Percentiles rank a stretch among this genome's conserved stretches.
These are phyloP conservation scores for Globisporangium irregulare DNA, from an alignment of 352 stramenopile genomes.

Conservation along the genomic window DNA sequence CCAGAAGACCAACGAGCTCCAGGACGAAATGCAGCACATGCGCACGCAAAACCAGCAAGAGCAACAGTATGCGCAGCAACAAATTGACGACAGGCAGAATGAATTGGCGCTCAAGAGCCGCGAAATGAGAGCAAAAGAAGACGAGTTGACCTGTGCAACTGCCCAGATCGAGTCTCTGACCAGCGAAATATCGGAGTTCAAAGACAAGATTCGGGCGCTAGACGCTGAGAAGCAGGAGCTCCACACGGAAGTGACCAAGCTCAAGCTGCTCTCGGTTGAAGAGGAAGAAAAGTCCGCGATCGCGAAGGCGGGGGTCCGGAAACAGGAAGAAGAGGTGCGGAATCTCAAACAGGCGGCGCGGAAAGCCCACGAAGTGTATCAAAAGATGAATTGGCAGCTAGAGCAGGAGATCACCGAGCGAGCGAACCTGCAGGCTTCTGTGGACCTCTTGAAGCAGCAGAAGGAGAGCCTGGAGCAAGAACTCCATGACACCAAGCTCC, in stretches of 20 bases:
- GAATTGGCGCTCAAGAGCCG: slow-evolving; percentile 27
- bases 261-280: slow-evolving; percentile 38
- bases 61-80: neutral
- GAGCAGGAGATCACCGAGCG: slow-evolving; percentile 54
- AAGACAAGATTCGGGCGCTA: slow-evolving; percentile 19
- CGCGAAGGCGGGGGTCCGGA: slow-evolving; percentile 30
- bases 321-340: slow-evolving; percentile 55
- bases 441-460: slow-evolving; percentile 38
- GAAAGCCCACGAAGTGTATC: slow-evolving; percentile 57
- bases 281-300: slow-evolving; percentile 52
- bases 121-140: slow-evolving; percentile 23
- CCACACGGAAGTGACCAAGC: slow-evolving; percentile 25
- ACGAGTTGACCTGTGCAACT: slow-evolving; percentile 28
- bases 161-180: slow-evolving; percentile 29
- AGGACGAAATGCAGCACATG: slow-evolving; percentile 34
- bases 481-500: slow-evolving; percentile 37
- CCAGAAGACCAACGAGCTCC: slow-evolving; percentile 31
- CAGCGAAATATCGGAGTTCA: slow-evolving; percentile 17
- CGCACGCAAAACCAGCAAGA: slow-evolving; percentile 3
- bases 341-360: slow-evolving; percentile 53
- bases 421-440: slow-evolving; percentile 32
- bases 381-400: slow-evolving; percentile 51
- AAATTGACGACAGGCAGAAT: neutral
- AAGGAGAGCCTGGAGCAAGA: slow-evolving; percentile 39
- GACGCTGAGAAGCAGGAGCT: slow-evolving; percentile 39